Evolutionary conservation across 495 filamentous ascomycete species (phyloP), one percentile per base, ranked within the genome.

Genomic region (Aspergillus heteromorphus): DNA sequence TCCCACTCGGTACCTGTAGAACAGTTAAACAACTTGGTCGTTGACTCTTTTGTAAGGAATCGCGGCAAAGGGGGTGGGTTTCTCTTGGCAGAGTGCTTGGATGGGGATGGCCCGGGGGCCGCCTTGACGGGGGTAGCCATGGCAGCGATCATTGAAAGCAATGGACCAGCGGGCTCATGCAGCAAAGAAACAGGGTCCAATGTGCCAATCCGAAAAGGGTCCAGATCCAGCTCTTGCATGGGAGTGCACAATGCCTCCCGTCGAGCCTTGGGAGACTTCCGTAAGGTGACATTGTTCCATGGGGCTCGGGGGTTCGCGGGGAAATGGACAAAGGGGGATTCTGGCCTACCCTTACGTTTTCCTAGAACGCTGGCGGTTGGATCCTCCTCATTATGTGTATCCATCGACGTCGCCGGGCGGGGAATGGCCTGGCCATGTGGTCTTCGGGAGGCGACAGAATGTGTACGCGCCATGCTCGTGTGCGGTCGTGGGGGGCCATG

Each of bases 21-120:
- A 57, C 55, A 54, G 65, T 73, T 62, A 75, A 70, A 72, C 57
- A 70, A 79, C 51, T 67, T 74, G 57, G 78, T 65, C 71, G 84
- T 83, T 75, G 89, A 88, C 69, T 83, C 73, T 72, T 87, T 91
- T 38, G 78, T 85, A 58, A 96, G 77, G 73, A 79, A 95, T 6
- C 49, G 52, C 1, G 58, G 56, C 1, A 60, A 30, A 20, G 59
- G 58, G 30, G 43, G 55, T 21, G 51, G 56, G 49, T 63, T 53
- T 54, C 55, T 68, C 40, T 58, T 67, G 10, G 66, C 49, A 40
- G 64, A 63, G 51, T 48, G 58, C 51, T 49, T 60, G 17, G 55
- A 40, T 20, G 64, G 62, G 63, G 61, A 53, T 55, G 56, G 41
- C 61, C 55, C 9, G 3, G 42, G 45, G 19, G 36, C n/a, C 48